Evolutionary conservation across 352 stramenopile species (phyloP).

Genomic region (Globisporangium lucens): DNA sequence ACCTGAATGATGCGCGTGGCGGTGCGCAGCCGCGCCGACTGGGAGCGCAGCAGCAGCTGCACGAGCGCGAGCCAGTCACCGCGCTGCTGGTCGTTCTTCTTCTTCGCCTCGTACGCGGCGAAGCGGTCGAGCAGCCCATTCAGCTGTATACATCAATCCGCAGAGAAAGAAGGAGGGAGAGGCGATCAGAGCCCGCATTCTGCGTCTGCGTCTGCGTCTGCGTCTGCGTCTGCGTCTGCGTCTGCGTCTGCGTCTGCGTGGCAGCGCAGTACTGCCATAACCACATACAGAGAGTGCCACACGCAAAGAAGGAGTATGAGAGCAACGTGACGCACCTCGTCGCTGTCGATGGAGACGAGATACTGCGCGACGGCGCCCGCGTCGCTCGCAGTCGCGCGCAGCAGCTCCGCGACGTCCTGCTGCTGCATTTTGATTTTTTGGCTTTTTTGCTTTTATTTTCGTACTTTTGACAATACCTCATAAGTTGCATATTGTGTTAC

Average conservation of each 20-base stretch:
- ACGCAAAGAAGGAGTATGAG: not conserved
- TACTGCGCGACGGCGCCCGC: conserved; percentile 59
- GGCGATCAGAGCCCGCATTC: not conserved
- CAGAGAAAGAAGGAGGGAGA: not conserved
- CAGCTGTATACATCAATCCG: conserved; percentile 31
- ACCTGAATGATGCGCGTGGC: conserved; percentile 56
- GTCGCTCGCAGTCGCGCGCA: conserved; percentile 60
- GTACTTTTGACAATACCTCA: not conserved
- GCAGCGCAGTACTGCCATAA: not conserved
- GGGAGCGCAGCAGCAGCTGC: conserved; percentile 53
- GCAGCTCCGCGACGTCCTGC: conserved; percentile 48
- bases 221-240: not conserved
- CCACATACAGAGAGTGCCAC: not conserved
- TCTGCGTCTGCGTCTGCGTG: not conserved
- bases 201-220: not conserved
- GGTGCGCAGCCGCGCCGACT: conserved; percentile 48
- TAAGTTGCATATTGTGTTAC: not conserved
- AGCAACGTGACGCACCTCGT: conserved; percentile 37
- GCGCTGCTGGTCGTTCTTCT: conserved; percentile 38
- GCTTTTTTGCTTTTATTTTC: too few species aligned
- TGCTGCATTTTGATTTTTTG: conserved; percentile 10
- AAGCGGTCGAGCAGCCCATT: conserved; percentile 60
- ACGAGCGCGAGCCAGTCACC: conserved; percentile 67
- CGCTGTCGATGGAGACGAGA: conserved; percentile 46
- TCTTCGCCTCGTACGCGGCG: conserved; percentile 33